Evolutionary conservation across 768 basidiomycete species (phyloP).

Genomic region (Suillus cothurnatus): DNA sequence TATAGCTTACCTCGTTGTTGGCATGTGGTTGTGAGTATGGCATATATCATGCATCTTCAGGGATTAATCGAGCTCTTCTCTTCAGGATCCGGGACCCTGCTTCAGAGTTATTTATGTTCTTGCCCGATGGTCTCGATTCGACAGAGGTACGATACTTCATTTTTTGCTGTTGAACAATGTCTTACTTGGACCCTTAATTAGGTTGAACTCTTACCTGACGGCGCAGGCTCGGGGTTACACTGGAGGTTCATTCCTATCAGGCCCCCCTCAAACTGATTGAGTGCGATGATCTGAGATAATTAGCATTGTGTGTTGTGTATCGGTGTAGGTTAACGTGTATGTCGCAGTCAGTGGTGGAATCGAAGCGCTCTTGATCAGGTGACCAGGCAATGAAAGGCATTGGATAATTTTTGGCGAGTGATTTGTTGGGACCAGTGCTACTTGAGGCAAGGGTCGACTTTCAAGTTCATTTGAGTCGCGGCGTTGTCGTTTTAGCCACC

Average conservation of each 20-base stretch:
- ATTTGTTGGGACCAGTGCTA: not conserved
- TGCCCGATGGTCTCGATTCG: too few species aligned
- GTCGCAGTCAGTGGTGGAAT: not conserved
- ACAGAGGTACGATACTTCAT: not conserved
- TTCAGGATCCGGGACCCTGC: not conserved
- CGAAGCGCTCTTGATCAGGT: not conserved
- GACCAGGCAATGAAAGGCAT: not conserved
- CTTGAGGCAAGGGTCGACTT: not conserved
- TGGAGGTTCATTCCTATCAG: not conserved
- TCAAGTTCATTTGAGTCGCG: too few species aligned
- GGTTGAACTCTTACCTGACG: not conserved
- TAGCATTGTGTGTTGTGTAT: not conserved
- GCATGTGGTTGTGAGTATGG: not conserved
- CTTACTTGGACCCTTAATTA: not conserved
- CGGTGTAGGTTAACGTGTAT: not conserved
- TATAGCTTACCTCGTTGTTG: not conserved
- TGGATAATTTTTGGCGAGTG: not conserved
- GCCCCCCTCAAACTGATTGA: not conserved
- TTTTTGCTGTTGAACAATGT: not conserved
- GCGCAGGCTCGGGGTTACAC: too few species aligned
- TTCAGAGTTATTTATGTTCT: too few species aligned
- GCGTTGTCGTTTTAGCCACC: too few species aligned
- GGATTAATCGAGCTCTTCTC: not conserved
- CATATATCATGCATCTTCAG: not conserved
- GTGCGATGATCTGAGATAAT: not conserved